Percentiles rank a stretch among this genome's conserved stretches.
These are phyloP conservation scores for Geum urbanum DNA, from an alignment of 306 rosid species.

Conservation along the genomic window DNA sequence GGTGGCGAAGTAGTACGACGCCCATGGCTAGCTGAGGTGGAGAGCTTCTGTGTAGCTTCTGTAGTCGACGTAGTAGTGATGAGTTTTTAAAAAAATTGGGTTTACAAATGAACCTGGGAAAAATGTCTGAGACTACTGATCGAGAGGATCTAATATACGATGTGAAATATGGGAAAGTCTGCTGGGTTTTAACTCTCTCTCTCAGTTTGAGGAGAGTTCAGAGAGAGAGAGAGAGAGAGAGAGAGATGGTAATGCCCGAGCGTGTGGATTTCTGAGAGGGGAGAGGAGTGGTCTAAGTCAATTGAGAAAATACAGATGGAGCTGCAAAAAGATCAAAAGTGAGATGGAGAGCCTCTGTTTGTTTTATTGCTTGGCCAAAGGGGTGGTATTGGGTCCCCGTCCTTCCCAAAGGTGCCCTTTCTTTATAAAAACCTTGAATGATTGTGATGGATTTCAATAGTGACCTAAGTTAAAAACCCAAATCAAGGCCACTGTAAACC, in stretches of 20 bases:
- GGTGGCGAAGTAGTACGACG: conserved; percentile 33
- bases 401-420: no score
- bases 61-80: no score
- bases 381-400: conserved; percentile 24
- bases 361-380: conserved; percentile 32
- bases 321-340: conserved; percentile 19
- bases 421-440: conserved; percentile 24
- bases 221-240: conserved; percentile 17
- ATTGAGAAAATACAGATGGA: conserved; percentile 15
- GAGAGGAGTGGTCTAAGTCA: conserved; percentile 43
- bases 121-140: not conserved
- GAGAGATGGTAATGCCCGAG: conserved; percentile 18
- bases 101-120: no score
- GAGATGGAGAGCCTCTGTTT: conserved; percentile 14
- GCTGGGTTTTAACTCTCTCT: not conserved
- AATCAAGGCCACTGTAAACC: conserved; percentile 7
- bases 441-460: conserved; percentile 28
- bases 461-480: not conserved
- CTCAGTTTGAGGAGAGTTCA: not conserved
- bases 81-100: no score
- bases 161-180: conserved; percentile 1
- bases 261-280: conserved; percentile 17
- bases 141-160: not conserved
- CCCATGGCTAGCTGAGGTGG: conserved; percentile 51
- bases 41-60: not conserved